phyloP scores from a whole-genome alignment of 2,329 filamentous ascomycete genomes.

The Aspergillus viridinutans region DNA sequence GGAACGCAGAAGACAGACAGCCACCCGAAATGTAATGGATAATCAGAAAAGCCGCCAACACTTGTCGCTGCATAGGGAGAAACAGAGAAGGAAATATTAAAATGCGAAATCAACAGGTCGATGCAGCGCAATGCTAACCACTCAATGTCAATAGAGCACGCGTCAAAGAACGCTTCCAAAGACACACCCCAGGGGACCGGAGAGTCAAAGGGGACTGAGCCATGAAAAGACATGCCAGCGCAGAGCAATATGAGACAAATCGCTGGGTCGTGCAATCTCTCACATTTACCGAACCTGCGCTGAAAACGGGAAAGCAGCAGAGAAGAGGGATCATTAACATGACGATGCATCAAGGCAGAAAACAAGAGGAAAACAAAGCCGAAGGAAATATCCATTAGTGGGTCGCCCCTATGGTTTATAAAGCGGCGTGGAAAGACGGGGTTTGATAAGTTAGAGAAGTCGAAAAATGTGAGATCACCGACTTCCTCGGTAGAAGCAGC shows the following conservation, averaged over 20 bases:
- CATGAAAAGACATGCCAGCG: not conserved
- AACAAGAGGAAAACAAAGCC: not conserved
- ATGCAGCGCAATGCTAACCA: not conserved
- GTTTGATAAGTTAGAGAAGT: slow-evolving; percentile 7
- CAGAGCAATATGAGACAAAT: not conserved
- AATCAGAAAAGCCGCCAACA: slow-evolving; percentile 4
- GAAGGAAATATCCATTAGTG: slow-evolving; percentile 24
- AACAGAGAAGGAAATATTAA: not conserved
- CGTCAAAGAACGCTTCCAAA: not conserved
- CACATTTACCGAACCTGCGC: not conserved
- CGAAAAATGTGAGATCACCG: slow-evolving; percentile 4
- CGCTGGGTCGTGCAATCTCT: not conserved
- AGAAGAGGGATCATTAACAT: slow-evolving; percentile 3
- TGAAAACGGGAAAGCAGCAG: slow-evolving; percentile 3
- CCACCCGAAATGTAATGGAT: slow-evolving; percentile 23
- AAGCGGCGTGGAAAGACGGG: slow-evolving; percentile 13
- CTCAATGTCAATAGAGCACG: not conserved
- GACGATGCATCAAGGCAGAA: slow-evolving; percentile 1
- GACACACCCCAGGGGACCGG: not conserved
- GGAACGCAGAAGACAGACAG: slow-evolving; percentile 18
- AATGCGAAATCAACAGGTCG: slow-evolving; percentile 2
- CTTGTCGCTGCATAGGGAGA: not conserved
- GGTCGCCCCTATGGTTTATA: slow-evolving; percentile 36
- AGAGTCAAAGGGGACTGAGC: not conserved
- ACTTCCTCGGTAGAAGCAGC: slow-evolving; percentile 3